Conservation (phyloP, 768 basidiomycete genomes). For the Mycena metata region DNA sequence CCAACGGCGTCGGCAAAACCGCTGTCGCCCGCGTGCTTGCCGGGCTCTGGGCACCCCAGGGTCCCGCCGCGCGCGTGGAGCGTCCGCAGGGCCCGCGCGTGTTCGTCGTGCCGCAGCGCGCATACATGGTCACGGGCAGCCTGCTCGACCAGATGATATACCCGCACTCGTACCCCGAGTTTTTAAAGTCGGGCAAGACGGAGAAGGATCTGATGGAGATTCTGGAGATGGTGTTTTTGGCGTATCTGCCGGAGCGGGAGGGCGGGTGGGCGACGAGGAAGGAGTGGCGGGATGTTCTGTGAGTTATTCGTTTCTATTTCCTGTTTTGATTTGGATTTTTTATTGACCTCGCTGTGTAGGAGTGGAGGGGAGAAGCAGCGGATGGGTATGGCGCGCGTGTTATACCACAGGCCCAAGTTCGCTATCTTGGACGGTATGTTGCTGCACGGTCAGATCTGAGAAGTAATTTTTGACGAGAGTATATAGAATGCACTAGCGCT, state of each 20-base stretch:
- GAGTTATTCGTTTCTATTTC: background rate
- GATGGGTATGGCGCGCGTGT: slow-evolving; percentile 95
- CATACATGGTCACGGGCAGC: slow-evolving; percentile 92
- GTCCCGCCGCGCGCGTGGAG: slow-evolving; percentile 47
- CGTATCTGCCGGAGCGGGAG: slow-evolving; percentile 87
- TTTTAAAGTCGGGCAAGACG: slow-evolving; percentile 69
- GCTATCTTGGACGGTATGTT: slow-evolving; percentile 86
- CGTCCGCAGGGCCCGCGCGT: slow-evolving; percentile 62
- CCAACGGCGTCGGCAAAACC: slow-evolving; percentile 94
- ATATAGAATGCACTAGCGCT: slow-evolving; percentile 91
- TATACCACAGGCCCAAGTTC: slow-evolving; percentile 88
- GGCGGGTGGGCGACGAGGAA: slow-evolving; percentile 92
- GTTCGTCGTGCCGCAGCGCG: slow-evolving; percentile 92
- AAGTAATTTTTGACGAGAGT: background rate
- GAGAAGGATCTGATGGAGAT: slow-evolving; percentile 81
- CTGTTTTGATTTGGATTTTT: no score
- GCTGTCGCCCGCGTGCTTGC: slow-evolving; percentile 90
- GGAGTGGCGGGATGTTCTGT: slow-evolving; percentile 94
- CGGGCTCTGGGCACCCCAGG: slow-evolving; percentile 85
- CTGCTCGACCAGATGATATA: slow-evolving; percentile 96
- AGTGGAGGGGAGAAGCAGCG: slow-evolving; percentile 98
- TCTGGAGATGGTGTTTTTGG: slow-evolving; percentile 84
- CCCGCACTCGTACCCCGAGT: slow-evolving; percentile 87
- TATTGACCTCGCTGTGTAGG: background rate
- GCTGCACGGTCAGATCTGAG: background rate